phyloP scores from a whole-genome alignment of 805 yeast genomes.

The Metschnikowia baotianmanensis region DNA sequence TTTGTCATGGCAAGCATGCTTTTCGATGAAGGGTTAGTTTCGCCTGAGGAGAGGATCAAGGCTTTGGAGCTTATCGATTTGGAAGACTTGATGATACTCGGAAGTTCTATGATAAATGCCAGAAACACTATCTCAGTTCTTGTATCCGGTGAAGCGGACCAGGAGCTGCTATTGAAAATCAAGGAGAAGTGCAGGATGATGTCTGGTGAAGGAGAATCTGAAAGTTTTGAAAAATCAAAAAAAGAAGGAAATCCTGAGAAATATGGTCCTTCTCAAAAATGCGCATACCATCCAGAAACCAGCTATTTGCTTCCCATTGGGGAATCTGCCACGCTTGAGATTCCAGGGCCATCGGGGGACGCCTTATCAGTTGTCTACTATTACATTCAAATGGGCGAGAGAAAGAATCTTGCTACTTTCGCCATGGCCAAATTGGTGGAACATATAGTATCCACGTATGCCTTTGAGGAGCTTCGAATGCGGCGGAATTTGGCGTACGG shows the following conservation, averaged over 20 bases:
- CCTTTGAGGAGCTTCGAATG: constrained; percentile 49
- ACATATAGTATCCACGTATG: constrained; percentile 43
- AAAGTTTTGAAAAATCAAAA: too few relatives aligned
- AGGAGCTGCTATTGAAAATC: constrained; percentile 19
- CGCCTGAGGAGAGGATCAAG: constrained; percentile 53
- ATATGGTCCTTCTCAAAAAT: too few relatives aligned
- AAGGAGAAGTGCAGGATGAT: constrained; percentile 7
- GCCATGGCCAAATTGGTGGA: constrained; percentile 48
- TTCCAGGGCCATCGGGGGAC: constrained; percentile 6
- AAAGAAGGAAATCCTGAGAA: background rate
- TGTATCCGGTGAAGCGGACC: constrained; percentile 48
- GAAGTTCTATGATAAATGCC: constrained; percentile 23
- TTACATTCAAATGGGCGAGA: constrained; percentile 56
- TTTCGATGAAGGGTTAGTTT: constrained; percentile 57
- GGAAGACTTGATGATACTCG: constrained; percentile 30
- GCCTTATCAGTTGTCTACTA: constrained; percentile 38
- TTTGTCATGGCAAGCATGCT: constrained; percentile 49
- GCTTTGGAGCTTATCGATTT: constrained; percentile 50
- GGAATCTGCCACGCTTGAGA: background rate
- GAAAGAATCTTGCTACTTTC: constrained; percentile 32
- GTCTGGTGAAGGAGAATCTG: too few relatives aligned
- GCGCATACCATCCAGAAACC: constrained; percentile 2
- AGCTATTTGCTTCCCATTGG: constrained; percentile 7
- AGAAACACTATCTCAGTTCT: constrained; percentile 41
- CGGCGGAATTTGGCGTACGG: constrained; percentile 62